phyloP scores from a whole-genome alignment of 176 grass and related monocot species.

The Thinopyrum elongatum region DNA sequence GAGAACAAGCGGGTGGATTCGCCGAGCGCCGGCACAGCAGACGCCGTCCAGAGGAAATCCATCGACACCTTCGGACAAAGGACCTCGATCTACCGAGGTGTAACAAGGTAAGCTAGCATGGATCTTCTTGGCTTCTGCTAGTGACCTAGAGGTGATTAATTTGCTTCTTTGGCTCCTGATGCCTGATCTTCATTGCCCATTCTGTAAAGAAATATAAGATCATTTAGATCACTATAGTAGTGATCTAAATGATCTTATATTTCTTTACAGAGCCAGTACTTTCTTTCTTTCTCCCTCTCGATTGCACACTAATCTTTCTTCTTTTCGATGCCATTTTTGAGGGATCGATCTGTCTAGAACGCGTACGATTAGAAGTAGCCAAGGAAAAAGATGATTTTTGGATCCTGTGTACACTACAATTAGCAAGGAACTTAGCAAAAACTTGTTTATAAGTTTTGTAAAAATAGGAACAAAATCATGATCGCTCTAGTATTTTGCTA shows the following conservation, averaged over 20 bases:
- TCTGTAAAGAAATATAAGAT: too few relatives aligned
- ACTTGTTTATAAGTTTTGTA: not conserved
- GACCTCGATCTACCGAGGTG: conserved; percentile 89
- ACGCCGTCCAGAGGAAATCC: conserved; percentile 64
- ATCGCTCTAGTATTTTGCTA: not conserved
- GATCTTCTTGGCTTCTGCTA: not conserved
- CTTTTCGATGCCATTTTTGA: not conserved
- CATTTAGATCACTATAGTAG: too few relatives aligned
- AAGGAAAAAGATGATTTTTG: not conserved
- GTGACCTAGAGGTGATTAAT: not conserved
- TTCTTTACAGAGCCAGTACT: too few relatives aligned
- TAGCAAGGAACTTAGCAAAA: not conserved
- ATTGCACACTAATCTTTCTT: not conserved
- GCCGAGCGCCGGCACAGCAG: conserved; percentile 29
- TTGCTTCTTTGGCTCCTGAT: not conserved
- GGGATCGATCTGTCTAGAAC: not conserved
- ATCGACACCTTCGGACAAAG: conserved; percentile 94
- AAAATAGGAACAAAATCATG: not conserved
- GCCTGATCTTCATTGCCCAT: not conserved
- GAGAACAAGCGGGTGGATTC: conserved; percentile 81
- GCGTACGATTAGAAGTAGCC: not conserved
- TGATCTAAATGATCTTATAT: too few relatives aligned
- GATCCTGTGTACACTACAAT: not conserved
- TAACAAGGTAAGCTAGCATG: conserved; percentile 66
- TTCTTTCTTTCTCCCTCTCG: not conserved